Base-by-base conservation (phyloP, 345 rosid species). In the Camelina laxa region DNA sequence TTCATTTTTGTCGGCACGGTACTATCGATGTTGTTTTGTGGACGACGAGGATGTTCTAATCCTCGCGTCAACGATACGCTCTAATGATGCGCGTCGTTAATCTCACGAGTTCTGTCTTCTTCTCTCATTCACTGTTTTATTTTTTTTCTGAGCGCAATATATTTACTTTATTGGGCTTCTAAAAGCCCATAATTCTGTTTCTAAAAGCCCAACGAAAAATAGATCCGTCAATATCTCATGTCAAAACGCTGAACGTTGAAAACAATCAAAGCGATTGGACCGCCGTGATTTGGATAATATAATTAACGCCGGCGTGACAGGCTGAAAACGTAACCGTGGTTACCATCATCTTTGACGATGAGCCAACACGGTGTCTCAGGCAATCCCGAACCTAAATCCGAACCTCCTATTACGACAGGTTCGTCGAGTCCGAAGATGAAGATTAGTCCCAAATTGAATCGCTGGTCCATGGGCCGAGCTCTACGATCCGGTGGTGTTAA, bases 401-500 rank as follows among this genome's bases (percentile, higher is more conserved):
- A 39, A 22, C 31, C 67, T 16, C 21, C 65, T 4, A 24, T 0
- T 61, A 49, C 47, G 60, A 30, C 38, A 33, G 30, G 47, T 36
- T 54, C 65, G 20, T 31, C 33, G 21, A 70, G 30, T 15, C 67
- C 66, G 76, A 87, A 81, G 75, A 72, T 54, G 36, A 90, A 85
- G 75, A 82, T 79, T 57, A 93, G 97, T 66, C 41, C 89, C 21
- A 89, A 87, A 82, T 84, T 93, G 78, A 87, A 85, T 76, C 91
- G 97, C 38, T 93, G 98, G 98, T 87, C 92, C 60, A 83, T 80
- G 81, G 93, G 88, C 21, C 92, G 98, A 11, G 73, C 96, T 15
- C 36, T 93, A 33, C 86, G 96, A 17, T 85, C 96, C 39, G 96
- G 98, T 66, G 93, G 98, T 66, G 87, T 73, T 45, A 91, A 85